Conservation (phyloP, 345 rosid species). For the Gossypium turneri region DNA sequence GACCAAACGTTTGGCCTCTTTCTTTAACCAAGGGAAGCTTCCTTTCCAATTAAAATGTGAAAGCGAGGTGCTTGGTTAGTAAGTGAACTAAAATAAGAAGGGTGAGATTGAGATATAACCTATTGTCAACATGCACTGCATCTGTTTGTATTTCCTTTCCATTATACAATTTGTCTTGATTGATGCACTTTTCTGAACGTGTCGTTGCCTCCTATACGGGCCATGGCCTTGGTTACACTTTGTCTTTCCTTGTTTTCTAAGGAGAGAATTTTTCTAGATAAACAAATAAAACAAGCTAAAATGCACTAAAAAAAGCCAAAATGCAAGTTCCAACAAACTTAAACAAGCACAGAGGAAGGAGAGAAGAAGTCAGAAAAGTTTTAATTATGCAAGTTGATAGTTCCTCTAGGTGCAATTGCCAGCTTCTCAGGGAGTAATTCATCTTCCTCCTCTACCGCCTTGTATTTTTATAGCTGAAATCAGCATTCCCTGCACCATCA, state of each 20-base stretch:
- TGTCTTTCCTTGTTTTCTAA: background rate
- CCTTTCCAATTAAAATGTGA: constrained; percentile 5
- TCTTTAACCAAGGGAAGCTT: constrained; percentile 29
- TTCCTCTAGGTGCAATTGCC: constrained; percentile 94
- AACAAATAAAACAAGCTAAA: too few species aligned
- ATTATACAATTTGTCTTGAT: background rate
- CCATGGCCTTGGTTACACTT: background rate
- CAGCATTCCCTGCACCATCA: constrained; percentile 74
- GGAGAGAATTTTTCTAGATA: too few species aligned
- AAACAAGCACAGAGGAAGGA: too few species aligned
- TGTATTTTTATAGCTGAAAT: constrained; percentile 74
- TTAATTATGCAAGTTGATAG: constrained; percentile 1
- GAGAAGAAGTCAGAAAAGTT: too few species aligned
- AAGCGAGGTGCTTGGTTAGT: background rate
- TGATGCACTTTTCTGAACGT: background rate
- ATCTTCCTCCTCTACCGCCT: constrained; percentile 97
- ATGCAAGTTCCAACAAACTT: too few species aligned
- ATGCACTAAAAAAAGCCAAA: too few species aligned
- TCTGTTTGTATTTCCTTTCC: background rate
- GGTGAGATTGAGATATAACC: background rate
- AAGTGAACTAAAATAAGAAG: background rate
- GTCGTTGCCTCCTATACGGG: background rate
- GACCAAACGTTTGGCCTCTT: constrained; percentile 43
- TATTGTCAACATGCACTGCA: background rate
- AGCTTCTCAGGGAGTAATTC: constrained; percentile 92